These are phyloP conservation scores for Fusarium transvaalense DNA, from an alignment of 2,329 filamentous ascomycete genomes.

Conservation along the genomic window DNA sequence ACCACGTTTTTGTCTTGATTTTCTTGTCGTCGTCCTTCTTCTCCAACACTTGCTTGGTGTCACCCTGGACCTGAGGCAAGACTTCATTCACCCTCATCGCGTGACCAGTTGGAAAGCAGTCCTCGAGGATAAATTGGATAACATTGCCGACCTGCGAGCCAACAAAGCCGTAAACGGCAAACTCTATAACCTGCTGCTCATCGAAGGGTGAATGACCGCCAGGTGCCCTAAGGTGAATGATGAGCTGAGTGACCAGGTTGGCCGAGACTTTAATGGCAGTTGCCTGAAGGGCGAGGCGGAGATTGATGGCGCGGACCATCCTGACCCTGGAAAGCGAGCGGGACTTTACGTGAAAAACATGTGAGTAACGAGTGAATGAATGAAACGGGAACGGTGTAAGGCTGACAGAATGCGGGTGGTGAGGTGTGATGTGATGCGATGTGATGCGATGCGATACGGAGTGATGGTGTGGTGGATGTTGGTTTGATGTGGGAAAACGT, in stretches of 20 bases:
- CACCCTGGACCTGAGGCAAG: constrained; percentile 38
- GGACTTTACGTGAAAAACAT: constrained; percentile 24
- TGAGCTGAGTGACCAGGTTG: constrained; percentile 50
- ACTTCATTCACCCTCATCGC: constrained; percentile 38
- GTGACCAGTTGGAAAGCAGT: constrained; percentile 51
- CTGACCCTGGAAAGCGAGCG: constrained; percentile 15
- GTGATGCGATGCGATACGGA: constrained; percentile 1
- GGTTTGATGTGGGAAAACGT: constrained; percentile 20
- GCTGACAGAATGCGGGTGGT: constrained; percentile 7
- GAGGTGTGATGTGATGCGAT: neutral
- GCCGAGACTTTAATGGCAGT: constrained; percentile 50
- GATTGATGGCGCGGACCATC: constrained; percentile 48
- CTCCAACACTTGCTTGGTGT: constrained; percentile 35
- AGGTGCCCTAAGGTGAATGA: constrained; percentile 40
- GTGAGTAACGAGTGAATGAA: neutral
- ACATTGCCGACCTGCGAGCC: constrained; percentile 54
- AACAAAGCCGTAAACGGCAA: constrained; percentile 53
- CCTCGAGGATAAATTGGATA: constrained; percentile 54
- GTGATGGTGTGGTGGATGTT: constrained; percentile 9
- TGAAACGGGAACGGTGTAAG: constrained; percentile 3
- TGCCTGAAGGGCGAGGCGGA: constrained; percentile 49
- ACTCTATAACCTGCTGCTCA: constrained; percentile 53
- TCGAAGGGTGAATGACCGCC: constrained; percentile 44
- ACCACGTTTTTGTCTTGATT: constrained; percentile 21
- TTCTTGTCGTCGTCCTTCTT: constrained; percentile 44